These are phyloP conservation scores for Hysterangium stoloniferum DNA, from an alignment of 768 basidiomycete species.

Conservation along the genomic window DNA sequence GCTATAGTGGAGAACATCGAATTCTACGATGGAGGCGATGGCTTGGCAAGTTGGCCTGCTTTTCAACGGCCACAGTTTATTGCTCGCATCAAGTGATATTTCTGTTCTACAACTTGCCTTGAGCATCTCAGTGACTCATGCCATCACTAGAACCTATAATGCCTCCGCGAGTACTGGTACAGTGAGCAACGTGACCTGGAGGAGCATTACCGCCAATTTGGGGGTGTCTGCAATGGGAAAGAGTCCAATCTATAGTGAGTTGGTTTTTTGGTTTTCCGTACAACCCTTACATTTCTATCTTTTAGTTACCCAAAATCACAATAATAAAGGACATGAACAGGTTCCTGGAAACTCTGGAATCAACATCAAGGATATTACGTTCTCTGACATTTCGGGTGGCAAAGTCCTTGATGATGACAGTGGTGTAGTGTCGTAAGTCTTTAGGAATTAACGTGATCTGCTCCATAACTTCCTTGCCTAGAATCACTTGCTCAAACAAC, in stretches of 20 bases:
- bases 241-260: neutral
- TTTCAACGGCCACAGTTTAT: neutral
- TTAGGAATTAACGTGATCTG: neutral
- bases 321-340: neutral
- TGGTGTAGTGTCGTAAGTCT: neutral
- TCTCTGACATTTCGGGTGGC: neutral
- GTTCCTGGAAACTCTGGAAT: neutral
- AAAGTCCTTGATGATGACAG: neutral
- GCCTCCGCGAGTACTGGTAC: neutral
- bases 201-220: neutral
- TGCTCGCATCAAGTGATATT: neutral
- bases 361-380: neutral
- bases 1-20: constrained; percentile 1
- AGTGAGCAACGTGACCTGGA: neutral
- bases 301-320: neutral
- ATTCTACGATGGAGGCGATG: neutral
- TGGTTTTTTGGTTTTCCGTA: neutral
- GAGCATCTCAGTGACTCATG: neutral
- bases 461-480: neutral
- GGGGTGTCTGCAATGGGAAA: neutral
- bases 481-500: neutral
- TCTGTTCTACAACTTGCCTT: neutral
- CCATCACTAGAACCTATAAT: neutral
- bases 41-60: neutral
- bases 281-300: neutral